Percentiles rank a stretch among this genome's conserved stretches.
phyloP scores from a whole-genome alignment of 2,329 filamentous ascomycete genomes.

The Coleophoma eucalyptorum region DNA sequence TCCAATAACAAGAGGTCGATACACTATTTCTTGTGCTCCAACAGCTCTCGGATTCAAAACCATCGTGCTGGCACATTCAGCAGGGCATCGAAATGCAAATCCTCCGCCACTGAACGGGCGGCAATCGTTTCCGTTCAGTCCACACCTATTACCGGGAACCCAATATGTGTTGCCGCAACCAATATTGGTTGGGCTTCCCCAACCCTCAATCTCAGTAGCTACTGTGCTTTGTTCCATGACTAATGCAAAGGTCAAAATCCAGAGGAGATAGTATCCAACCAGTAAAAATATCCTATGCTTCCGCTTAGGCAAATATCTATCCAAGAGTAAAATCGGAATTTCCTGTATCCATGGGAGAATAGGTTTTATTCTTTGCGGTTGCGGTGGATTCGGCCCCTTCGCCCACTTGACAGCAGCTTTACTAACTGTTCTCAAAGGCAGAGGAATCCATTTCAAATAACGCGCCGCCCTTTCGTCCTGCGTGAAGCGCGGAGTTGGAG shows the following conservation, averaged over 20 bases:
- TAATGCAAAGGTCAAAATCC: slow-evolving; percentile 66
- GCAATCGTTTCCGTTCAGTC: slow-evolving; percentile 70
- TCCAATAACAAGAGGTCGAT: slow-evolving; percentile 64
- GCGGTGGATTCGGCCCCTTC: slow-evolving; percentile 50
- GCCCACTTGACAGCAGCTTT: slow-evolving; percentile 45
- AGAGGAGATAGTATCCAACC: slow-evolving; percentile 57
- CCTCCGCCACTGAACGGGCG: slow-evolving; percentile 69
- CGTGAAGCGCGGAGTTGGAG: slow-evolving; percentile 56
- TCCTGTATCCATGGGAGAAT: slow-evolving; percentile 65
- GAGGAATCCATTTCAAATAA: slow-evolving; percentile 54
- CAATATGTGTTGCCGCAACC: slow-evolving; percentile 69
- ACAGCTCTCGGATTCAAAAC: slow-evolving; percentile 73
- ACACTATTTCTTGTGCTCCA: slow-evolving; percentile 63
- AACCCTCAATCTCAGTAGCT: slow-evolving; percentile 59
- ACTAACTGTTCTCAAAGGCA: slow-evolving; percentile 43
- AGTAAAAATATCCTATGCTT: slow-evolving; percentile 57
- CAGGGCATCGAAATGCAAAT: slow-evolving; percentile 72
- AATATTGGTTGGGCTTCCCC: slow-evolving; percentile 62
- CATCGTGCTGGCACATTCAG: slow-evolving; percentile 62
- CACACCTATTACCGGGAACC: slow-evolving; percentile 67
- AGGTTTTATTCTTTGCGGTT: slow-evolving; percentile 48
- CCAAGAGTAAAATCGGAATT: slow-evolving; percentile 59
- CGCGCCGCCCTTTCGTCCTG: slow-evolving; percentile 46
- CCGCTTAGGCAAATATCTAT: slow-evolving; percentile 56
- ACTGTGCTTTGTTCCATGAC: slow-evolving; percentile 61